Evolutionary conservation across 2,329 filamentous ascomycete species (phyloP).

Genomic region (Arachnomyces sp.): DNA sequence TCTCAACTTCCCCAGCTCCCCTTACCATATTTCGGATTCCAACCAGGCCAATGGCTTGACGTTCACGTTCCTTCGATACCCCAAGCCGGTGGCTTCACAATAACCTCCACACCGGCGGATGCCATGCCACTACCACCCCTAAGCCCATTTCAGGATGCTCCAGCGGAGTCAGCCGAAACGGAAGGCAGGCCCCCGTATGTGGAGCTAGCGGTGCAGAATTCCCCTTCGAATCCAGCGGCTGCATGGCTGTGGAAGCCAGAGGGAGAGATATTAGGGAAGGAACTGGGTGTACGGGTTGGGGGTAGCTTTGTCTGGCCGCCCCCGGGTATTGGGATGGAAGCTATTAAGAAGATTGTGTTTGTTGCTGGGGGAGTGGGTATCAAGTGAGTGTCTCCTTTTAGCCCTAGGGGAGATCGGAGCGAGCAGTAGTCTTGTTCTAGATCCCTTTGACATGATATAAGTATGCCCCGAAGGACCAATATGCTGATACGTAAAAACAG

Average conservation of each 20-base stretch:
- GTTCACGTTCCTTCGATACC: conserved; percentile 61
- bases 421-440: too few species aligned
- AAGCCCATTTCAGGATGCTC: conserved; percentile 14
- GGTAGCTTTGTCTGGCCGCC: conserved; percentile 77
- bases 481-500: conserved; percentile 30
- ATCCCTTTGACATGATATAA: too few species aligned
- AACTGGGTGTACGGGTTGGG: conserved; percentile 62
- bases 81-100: conserved; percentile 77
- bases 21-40: conserved; percentile 47
- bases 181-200: conserved; percentile 45
- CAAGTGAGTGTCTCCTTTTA: conserved; percentile 46
- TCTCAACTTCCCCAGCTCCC: conserved; percentile 2
- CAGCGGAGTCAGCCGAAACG: conserved; percentile 15
- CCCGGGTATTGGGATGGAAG: conserved; percentile 32
- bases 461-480: not conserved
- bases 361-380: conserved; percentile 76
- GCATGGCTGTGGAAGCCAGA: conserved; percentile 63
- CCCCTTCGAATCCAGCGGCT: conserved; percentile 62
- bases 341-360: conserved; percentile 57
- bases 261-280: conserved; percentile 48
- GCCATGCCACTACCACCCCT: conserved; percentile 27
- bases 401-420: too few species aligned
- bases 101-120: conserved; percentile 64
- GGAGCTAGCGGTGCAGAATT: conserved; percentile 70
- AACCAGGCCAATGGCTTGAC: conserved; percentile 83